Percentiles rank a stretch among this genome's conserved stretches.
Conservation (phyloP, 1,284 basidiomycete species). For the Erythrobasidium hasegawianum region DNA sequence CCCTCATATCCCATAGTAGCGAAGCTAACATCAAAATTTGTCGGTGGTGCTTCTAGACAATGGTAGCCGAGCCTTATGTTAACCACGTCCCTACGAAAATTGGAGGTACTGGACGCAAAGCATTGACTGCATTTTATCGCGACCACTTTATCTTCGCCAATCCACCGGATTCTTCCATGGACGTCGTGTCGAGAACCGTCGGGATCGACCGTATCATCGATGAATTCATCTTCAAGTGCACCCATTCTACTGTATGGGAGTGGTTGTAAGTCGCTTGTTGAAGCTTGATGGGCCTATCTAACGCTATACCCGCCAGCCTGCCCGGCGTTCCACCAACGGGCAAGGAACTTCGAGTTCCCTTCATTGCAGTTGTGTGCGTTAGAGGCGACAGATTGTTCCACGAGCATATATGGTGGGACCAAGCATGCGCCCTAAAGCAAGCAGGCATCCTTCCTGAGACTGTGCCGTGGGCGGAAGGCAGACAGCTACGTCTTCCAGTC, state of each 20-base stretch:
- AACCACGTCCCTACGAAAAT: constrained; percentile 56
- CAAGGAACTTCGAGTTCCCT: constrained; percentile 55
- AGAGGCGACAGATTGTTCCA: constrained; percentile 58
- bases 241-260: constrained; percentile 25
- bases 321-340: constrained; percentile 57
- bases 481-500: constrained; percentile 18
- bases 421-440: constrained; percentile 29
- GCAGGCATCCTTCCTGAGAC: constrained; percentile 11
- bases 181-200: constrained; percentile 56
- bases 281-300: too few species aligned
- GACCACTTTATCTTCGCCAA: constrained; percentile 51
- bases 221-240: constrained; percentile 32
- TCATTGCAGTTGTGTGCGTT: constrained; percentile 59
- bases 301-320: constrained; percentile 44
- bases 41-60: too few species aligned
- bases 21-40: too few species aligned
- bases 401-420: constrained; percentile 52
- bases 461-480: constrained; percentile 14
- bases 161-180: constrained; percentile 53
- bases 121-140: constrained; percentile 56
- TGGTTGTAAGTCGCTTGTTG: constrained; percentile 36
- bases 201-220: constrained; percentile 51
- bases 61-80: constrained; percentile 51
- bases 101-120: constrained; percentile 57
- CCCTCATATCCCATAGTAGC: too few species aligned